Conservation (phyloP, 768 basidiomycete genomes). For the Paxillus ammoniavirescens region DNA sequence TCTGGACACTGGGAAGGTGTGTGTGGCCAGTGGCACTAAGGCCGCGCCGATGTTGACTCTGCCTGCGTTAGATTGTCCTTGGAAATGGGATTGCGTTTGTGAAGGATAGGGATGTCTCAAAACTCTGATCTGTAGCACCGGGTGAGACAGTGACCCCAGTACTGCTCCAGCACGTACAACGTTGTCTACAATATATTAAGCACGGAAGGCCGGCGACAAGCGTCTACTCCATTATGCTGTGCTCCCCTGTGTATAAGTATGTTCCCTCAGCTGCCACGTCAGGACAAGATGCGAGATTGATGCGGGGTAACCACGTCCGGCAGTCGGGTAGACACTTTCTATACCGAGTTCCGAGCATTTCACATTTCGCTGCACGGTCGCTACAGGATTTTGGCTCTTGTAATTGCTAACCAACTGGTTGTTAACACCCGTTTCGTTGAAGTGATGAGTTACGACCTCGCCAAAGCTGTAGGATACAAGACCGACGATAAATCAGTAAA, state of each 20-base stretch:
- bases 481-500: constrained; percentile 52
- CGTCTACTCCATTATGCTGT: no score
- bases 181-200: no score
- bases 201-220: no score
- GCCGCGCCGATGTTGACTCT: background rate
- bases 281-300: no score
- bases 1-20: constrained; percentile 38
- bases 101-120: background rate
- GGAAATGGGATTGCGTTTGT: background rate
- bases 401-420: no score
- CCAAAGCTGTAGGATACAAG: constrained; percentile 62
- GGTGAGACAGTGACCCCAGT: no score
- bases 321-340: background rate
- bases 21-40: background rate
- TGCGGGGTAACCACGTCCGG: background rate
- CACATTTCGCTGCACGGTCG: background rate
- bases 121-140: background rate
- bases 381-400: no score
- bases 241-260: no score
- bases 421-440: background rate
- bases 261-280: no score
- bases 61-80: background rate
- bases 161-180: no score
- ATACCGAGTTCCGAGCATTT: background rate
- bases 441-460: constrained; percentile 56